These are phyloP conservation scores for Vanderwaltozyma verrucispora DNA, from an alignment of 805 yeast genomes.

Conservation along the genomic window DNA sequence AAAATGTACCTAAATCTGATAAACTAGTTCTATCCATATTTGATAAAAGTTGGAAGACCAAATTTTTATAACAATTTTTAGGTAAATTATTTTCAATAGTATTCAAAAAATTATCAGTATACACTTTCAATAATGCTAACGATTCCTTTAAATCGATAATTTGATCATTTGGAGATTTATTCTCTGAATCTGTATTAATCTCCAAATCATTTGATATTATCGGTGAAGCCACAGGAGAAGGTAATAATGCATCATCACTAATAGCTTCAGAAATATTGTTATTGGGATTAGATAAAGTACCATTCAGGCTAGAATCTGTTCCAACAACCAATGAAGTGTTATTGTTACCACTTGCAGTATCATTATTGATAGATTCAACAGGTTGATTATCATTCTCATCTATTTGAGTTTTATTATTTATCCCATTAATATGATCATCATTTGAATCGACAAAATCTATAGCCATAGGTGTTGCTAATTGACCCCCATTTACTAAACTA, in stretches of 20 bases:
- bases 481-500: no score
- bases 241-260: constrained; percentile 20
- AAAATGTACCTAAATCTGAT: constrained; percentile 23
- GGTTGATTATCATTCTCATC: no score
- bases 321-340: constrained; percentile 3
- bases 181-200: neutral
- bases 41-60: constrained; percentile 21
- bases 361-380: no score
- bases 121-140: neutral
- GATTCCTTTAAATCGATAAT: neutral
- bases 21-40: constrained; percentile 21
- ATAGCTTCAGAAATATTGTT: constrained; percentile 1
- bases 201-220: neutral
- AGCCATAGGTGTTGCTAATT: no score
- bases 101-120: constrained; percentile 9
- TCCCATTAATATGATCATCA: neutral
- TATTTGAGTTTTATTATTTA: no score
- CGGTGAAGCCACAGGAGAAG: constrained; percentile 28
- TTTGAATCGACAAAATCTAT: no score
- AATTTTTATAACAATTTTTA: constrained; percentile 9
- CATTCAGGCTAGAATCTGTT: no score
- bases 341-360: neutral
- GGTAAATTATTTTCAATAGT: constrained; percentile 10
- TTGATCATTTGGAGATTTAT: neutral
- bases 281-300: no score